Base-by-base conservation (phyloP, 306 rosid species). In the Bauhinia variegata region DNA sequence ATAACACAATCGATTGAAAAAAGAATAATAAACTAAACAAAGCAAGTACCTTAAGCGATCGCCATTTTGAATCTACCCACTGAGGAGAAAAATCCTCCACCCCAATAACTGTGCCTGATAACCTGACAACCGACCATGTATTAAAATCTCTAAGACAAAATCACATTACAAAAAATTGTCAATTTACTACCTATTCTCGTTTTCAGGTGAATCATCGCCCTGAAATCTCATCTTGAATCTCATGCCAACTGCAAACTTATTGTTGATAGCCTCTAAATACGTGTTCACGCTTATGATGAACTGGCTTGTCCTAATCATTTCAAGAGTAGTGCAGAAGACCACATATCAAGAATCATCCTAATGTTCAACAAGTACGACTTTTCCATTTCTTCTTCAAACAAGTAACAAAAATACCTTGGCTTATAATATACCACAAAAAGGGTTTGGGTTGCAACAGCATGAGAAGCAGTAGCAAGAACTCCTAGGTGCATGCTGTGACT, bases 401-500 rank as follows among this genome's bases (percentile, higher is more conserved):
- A 71, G 48, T 65, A 53, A 60, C 49, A 48, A 3, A 8, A 62
- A 11, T 70, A 88, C 99, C 99, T 85, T 36, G 97, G 99, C 79
- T 90, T 93, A 69, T 93, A 86, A 72, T 81, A 93, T 17, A 93
- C 97, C 7, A 83, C 76, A 43, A 93, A 93, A 48, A 81, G 77
- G 60, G 96, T 93, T 68, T 80, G 86, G 49, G 97, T 85, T 17
- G 86, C 66, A 77, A 88, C 91, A 59, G 99, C 97, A 75, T 93
- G 97, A 19, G 96, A 88, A 57, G 99, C 99, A 63, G 99, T 93
- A 49, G 97, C 99, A 15, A 93, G 96, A 74, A 93, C 95, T 67
- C 99, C 99, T 17, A 86, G 73, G 78, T 90, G 97, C 99, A 93
- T 93, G 82, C 97, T 93, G 68, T 90, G 96, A 67, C 96, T 83